Conservation (phyloP, 2,329 filamentous ascomycete genomes). For the Colletotrichum karsti region DNA sequence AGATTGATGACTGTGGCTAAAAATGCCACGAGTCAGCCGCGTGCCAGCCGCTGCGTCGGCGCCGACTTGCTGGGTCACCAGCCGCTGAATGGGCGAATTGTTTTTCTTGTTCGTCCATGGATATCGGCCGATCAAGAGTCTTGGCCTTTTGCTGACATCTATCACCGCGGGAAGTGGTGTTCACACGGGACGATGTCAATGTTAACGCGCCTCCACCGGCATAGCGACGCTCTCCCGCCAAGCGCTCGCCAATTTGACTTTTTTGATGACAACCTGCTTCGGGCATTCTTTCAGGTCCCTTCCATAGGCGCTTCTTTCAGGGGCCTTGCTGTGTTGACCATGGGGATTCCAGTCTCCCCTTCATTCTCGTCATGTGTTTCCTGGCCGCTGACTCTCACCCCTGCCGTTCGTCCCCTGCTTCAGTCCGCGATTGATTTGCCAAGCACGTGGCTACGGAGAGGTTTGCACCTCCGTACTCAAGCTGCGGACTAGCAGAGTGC, state of each 20-base stretch:
- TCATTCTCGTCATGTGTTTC: conserved; percentile 20
- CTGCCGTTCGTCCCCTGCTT: not conserved
- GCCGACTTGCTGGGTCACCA: not conserved
- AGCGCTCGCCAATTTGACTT: conserved; percentile 15
- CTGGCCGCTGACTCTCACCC: not conserved
- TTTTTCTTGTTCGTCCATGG: not conserved
- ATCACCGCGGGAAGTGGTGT: not conserved
- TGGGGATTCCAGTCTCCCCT: not conserved
- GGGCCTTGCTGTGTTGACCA: not conserved
- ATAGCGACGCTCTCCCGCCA: conserved; percentile 6
- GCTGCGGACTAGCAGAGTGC: not conserved
- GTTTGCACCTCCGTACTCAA: not conserved
- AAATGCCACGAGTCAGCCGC: not conserved
- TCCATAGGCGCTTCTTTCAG: not conserved
- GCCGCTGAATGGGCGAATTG: not conserved
- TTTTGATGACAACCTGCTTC: conserved; percentile 3
- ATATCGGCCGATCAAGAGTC: not conserved
- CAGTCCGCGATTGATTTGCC: conserved; percentile 14
- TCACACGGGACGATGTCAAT: not conserved
- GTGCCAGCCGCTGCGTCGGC: not conserved
- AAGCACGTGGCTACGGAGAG: conserved; percentile 1
- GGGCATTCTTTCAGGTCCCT: not conserved
- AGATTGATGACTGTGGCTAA: not conserved
- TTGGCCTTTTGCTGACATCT: not conserved
- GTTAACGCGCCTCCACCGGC: not conserved